A percentile compares a stretch with the other conserved stretches of the same genome.
These are phyloP conservation scores for Rhizopogon parksii DNA, from an alignment of 1,284 basidiomycete species.

Conservation along the genomic window DNA sequence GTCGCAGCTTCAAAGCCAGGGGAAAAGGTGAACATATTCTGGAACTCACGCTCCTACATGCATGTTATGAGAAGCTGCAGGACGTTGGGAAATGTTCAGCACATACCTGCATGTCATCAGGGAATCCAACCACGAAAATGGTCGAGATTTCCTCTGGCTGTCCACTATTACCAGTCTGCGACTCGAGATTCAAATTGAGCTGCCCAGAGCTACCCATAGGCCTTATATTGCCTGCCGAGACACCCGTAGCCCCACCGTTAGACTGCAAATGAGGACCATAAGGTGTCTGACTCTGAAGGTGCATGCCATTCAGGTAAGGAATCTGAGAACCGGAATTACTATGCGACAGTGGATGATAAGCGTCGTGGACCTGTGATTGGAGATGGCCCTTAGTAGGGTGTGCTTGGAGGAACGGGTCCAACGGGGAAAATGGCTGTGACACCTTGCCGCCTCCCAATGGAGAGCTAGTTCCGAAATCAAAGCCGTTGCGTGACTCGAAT, in stretches of 20 bases:
- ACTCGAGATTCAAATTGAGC: conserved; percentile 16
- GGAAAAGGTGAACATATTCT: conserved; percentile 98
- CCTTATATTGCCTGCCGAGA: conserved; percentile 22
- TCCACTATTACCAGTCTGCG: conserved; percentile 15
- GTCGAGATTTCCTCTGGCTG: conserved; percentile 90
- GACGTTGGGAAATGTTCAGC: conserved; percentile 12
- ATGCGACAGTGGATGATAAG: conserved; percentile 27
- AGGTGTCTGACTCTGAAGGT: conserved; percentile 62
- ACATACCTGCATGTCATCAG: conserved; percentile 95
- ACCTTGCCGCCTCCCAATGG: conserved; percentile 19
- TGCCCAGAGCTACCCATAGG: conserved; percentile 21
- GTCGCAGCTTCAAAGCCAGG: conserved; percentile 96
- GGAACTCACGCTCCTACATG: conserved; percentile 89
- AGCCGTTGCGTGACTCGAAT: conserved; percentile 23
- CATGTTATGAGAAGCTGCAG: conserved; percentile 9
- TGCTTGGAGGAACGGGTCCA: conserved; percentile 29
- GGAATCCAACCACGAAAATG: conserved; percentile 98
- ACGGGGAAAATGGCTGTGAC: conserved; percentile 24
- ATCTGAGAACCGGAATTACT: conserved; percentile 22
- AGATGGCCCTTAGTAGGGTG: conserved; percentile 26
- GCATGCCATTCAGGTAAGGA: conserved; percentile 36
- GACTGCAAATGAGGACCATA: conserved; percentile 62
- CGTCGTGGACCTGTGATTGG: conserved; percentile 30
- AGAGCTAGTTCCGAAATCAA: conserved; percentile 28
- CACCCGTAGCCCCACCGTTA: conserved; percentile 23